These are phyloP conservation scores for Clonostachys sp. DNA, from an alignment of 2,329 filamentous ascomycete species.

Conservation along the genomic window DNA sequence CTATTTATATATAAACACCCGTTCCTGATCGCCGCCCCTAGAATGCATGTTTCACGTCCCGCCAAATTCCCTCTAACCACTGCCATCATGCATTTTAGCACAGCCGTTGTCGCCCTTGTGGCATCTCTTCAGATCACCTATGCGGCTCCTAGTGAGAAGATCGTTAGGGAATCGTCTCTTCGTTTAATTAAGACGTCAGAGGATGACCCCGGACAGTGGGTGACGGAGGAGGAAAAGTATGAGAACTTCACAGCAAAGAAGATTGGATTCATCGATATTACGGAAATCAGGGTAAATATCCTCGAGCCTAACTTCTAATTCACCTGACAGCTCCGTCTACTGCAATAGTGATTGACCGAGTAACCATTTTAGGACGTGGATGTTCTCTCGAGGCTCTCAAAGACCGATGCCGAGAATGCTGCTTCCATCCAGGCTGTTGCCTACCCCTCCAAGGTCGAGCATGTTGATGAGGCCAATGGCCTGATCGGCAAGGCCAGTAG, in stretches of 20 bases:
- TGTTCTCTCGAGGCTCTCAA: conserved; percentile 12
- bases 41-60: too few relatives aligned
- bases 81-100: conserved; percentile 4
- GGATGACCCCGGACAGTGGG: conserved; percentile 28
- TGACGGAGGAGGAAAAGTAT: conserved; percentile 32
- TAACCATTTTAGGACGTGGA: conserved; percentile 18
- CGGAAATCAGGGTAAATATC: conserved; percentile 15
- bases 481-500: conserved; percentile 22
- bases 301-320: too few relatives aligned
- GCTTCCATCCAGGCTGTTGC: conserved; percentile 12
- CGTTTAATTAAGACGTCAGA: conserved; percentile 33
- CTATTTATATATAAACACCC: too few relatives aligned
- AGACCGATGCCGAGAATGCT: conserved; percentile 3
- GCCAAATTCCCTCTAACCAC: neutral
- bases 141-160: conserved; percentile 4
- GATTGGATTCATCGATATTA: conserved; percentile 28
- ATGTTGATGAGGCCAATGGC: conserved; percentile 24
- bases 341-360: too few relatives aligned
- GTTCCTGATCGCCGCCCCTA: too few relatives aligned
- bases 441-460: conserved; percentile 24
- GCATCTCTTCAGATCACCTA: conserved; percentile 4
- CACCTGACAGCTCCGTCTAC: too few relatives aligned
- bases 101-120: conserved; percentile 4
- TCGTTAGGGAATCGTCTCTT: conserved; percentile 3
- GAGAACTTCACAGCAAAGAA: conserved; percentile 15